Base-by-base conservation (phyloP, 1,284 basidiomycete species). In the Sphaerobolus stellatus region DNA sequence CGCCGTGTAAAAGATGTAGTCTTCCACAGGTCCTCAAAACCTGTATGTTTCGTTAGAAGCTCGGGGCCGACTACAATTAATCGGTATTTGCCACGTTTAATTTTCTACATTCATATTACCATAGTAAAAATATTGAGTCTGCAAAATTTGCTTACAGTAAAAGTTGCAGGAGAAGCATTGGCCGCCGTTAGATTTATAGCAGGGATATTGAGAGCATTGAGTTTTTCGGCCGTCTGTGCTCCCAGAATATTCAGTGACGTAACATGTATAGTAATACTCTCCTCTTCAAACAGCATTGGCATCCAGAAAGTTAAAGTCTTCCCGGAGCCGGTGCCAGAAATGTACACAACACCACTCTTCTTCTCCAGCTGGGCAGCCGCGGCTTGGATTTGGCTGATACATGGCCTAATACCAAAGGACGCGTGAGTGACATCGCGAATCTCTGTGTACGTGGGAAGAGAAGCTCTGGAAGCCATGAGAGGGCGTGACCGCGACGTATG, bases 21-120 rank as follows among this genome's bases (percentile, higher is more conserved):
- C 16, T 62, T 64, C 64, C 66, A 71, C 1, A 74, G 60, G 16
- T 56, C 50, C 8, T 59, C 49, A 33, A 71, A 63, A 1, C 60
- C 54, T 24, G 56, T 50, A 0, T 61, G 54, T 8, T 62, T 57
- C 48, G 71, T 64, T 1, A 70, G 45, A 1, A 66, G 53, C 57
- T 74, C 70, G 1, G 70, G 69, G 47, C 64, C 73, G 7, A 68
- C 65, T 1, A 68, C 55, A 16, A 75, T 57, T 1, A 68, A 69
- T 3, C 58, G 60, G 56, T 71, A 69, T 27, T 55, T 58, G 1
- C 60, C 62, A 6, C 52, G 49, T 22, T 50, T 60, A 45, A 73
- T 68, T 16, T 65, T 67, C 71, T 72, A 50, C 6, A 16, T 20
- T 8, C 11, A 45, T 8, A 47, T 9, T 30, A 48, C 34, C 9